Base-by-base conservation (phyloP, 306 rosid species). In the Citrullus mucosospermus region DNA sequence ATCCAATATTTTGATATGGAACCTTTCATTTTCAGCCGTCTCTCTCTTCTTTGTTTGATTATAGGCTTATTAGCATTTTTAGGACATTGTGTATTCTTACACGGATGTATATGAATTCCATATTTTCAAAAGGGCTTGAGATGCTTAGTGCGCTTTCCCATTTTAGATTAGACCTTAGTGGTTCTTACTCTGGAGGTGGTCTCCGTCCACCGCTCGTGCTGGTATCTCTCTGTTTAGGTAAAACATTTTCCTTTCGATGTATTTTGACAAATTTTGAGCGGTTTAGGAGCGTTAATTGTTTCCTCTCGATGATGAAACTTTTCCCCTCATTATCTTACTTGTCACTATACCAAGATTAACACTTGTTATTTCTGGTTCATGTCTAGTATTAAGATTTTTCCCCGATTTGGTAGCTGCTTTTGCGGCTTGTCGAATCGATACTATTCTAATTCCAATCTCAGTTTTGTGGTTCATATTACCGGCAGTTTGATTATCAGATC, bases 351-450 rank as follows among this genome's bases (percentile, higher is more conserved):
- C 57, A 60, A 32, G 25, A 65, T 4, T 9, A 65, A 38, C 51
- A 13, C 75, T 36, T 78, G 38, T 66, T 78, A 78, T 78, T 78
- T 16, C 32, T 34, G 38, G 54, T 66, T 66, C 54, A 66, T 51
- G 36, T 78, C 50, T 78, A 78, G 25, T 44, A 78, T 78, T 78
- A 57, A 61, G 12, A 61, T 51, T 61, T 78, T 28, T 9, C 58
- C 44, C 48, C 60, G 16, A 61, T 61, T 77, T 60, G 58, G 44
- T 59, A 77, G 58, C 53, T 28, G 1, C 57, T 59, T 16, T 78
- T 6, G 48, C 44, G 15, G 80, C 69, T 20, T 22, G 63, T 0
- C 3, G 71, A 65, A 65, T 66, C 30, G 39, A 66, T 36, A 44
- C 50, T 66, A 8, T 4, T 38, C 77, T 17, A 46, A 55, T 73